These are phyloP conservation scores for Trametes cubensis DNA, from an alignment of 768 basidiomycete genomes.

Conservation along the genomic window DNA sequence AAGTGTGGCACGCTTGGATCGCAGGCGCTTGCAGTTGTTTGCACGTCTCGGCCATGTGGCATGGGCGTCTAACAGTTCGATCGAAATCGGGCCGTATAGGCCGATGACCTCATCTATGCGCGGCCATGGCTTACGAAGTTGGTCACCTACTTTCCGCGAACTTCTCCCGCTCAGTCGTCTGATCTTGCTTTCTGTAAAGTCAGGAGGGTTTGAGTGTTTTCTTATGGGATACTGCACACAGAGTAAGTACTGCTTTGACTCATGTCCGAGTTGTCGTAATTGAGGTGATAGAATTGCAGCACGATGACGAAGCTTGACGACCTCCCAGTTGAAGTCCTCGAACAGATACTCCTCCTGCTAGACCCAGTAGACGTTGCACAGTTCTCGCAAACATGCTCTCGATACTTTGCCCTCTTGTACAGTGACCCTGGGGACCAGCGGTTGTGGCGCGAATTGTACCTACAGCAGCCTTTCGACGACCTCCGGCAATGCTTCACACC, in stretches of 20 bases:
- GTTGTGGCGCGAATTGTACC: constrained; percentile 66
- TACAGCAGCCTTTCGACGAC: constrained; percentile 65
- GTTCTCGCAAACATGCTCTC: constrained; percentile 53
- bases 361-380: constrained; percentile 64
- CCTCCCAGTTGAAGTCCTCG: constrained; percentile 62
- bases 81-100: neutral
- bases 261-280: neutral
- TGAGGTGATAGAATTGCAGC: neutral
- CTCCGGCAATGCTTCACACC: constrained; percentile 52
- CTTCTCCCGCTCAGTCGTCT: too few species aligned
- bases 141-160: neutral
- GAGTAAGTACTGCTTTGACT: neutral
- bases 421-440: constrained; percentile 46
- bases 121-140: too few species aligned
- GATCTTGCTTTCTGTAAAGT: too few species aligned
- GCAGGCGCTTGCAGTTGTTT: too few species aligned
- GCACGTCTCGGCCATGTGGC: neutral
- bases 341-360: constrained; percentile 55
- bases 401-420: constrained; percentile 50
- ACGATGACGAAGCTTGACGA: constrained; percentile 24
- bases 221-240: neutral
- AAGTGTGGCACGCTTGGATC: too few species aligned
- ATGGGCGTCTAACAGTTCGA: neutral
- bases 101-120: constrained; percentile 5
- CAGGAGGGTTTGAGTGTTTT: neutral